Evolutionary conservation across 225 moss, liverwort and hornwort genomes (phyloP), one percentile per base, ranked within the genome.

Genomic region (Asterella californica): DNA sequence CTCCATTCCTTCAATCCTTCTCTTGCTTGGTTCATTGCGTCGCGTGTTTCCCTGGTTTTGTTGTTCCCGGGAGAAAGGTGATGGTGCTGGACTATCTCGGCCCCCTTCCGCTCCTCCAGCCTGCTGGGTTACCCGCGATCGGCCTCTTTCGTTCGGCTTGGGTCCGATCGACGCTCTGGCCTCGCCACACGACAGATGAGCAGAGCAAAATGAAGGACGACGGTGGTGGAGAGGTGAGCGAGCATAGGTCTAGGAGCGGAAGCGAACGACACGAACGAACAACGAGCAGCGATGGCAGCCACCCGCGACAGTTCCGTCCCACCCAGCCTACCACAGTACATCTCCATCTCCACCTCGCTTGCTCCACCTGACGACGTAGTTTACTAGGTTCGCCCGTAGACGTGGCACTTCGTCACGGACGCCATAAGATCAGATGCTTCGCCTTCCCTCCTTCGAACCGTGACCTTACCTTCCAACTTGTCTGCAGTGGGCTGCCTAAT

Each of bases 211-310:
- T 24, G n/a, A 64, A 12, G 30, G 29, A 29, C 62, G 62, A 62
- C 19, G 62, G 27, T 2, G 64, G 30, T 32, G 64, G 30, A 2
- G 64, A 27, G 29, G 27, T n/a, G n/a, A n/a, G n/a, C n/a, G 6
- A 64, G 10, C 64, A n/a, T 64, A 64, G 64, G 64, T 29, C 29
- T 64, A 64, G 64, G 64, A n/a, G n/a, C n/a, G n/a, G n/a, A n/a
- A 62, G 27, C 19, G 19, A 62, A 62, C 62, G 62, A 62, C 62
- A 27, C 4, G 9, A 19, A 1, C 62, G n/a, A n/a, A n/a, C n/a
- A 62, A 62, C 62, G 7, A 62, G 22, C 22, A 62, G 62, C 62
- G n/a, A 62, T 62, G 27, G 62, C 62, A 62, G 62, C 62, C 62
- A 62, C 62, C 62, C 62, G n/a, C 62, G 62, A 27, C 27, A 62